Evolutionary conservation across 2,329 filamentous ascomycete species (phyloP).

Genomic region (Bipolaris gigantea): DNA sequence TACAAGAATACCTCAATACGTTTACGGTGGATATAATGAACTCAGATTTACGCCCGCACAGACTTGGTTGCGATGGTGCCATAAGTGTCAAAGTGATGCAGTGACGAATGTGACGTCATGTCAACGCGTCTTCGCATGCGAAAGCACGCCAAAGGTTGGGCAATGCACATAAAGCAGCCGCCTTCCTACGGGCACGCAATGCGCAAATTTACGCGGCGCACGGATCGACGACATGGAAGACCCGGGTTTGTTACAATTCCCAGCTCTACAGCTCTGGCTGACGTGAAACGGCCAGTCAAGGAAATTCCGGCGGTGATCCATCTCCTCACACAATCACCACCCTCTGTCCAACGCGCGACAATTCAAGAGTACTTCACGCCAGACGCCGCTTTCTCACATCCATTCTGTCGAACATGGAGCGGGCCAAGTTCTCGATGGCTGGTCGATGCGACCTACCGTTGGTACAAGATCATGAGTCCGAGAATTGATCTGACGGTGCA

Average conservation of each 20-base stretch:
- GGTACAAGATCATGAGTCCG: slow-evolving; percentile 81
- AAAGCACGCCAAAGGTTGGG: slow-evolving; percentile 4
- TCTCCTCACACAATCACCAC: slow-evolving; percentile 67
- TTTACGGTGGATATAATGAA: not conserved
- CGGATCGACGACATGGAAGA: slow-evolving; percentile 23
- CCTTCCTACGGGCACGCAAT: not conserved
- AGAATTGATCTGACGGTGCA: slow-evolving; percentile 69
- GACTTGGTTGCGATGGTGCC: not conserved
- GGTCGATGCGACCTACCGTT: slow-evolving; percentile 66
- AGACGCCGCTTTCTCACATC: slow-evolving; percentile 74
- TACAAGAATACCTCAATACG: not conserved
- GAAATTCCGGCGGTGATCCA: slow-evolving; percentile 70
- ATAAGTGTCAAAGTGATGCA: not conserved
- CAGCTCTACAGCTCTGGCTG: not conserved
- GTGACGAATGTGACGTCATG: slow-evolving; percentile 13
- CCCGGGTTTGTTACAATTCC: slow-evolving; percentile 25
- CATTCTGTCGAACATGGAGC: slow-evolving; percentile 69
- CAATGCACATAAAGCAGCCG: not conserved
- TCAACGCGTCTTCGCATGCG: slow-evolving; percentile 9
- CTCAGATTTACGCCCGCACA: not conserved
- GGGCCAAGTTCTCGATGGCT: slow-evolving; percentile 66
- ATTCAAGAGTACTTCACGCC: slow-evolving; percentile 74
- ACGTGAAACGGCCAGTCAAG: slow-evolving; percentile 38
- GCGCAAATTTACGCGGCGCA: not conserved
- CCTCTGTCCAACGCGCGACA: slow-evolving; percentile 64